Conservation (phyloP, 2,329 filamentous ascomycete species). For the Penicillium sp. region DNA sequence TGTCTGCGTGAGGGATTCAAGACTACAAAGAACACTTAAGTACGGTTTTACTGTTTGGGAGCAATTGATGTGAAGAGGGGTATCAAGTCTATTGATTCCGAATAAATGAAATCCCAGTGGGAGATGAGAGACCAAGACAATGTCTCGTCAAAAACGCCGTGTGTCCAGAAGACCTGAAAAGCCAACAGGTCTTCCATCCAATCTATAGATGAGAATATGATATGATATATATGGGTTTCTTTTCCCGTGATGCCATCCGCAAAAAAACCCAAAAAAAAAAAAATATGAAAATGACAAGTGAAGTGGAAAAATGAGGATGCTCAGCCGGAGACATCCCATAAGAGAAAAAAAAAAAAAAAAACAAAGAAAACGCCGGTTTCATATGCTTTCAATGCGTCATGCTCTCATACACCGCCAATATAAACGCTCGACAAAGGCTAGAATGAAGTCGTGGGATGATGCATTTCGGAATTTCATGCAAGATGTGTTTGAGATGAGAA, state of each 20-base stretch:
- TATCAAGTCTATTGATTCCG: conserved; percentile 29
- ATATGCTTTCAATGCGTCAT: conserved; percentile 29
- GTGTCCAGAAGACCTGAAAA: conserved; percentile 8
- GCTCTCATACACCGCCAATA: conserved; percentile 31
- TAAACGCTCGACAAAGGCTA: conserved; percentile 26
- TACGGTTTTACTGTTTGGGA: not conserved
- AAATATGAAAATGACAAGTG: not conserved
- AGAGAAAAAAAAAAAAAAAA: conserved; percentile 14
- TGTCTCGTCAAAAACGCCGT: conserved; percentile 24
- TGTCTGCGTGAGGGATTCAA: not conserved
- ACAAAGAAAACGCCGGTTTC: conserved; percentile 22
- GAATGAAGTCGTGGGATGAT: conserved; percentile 19
- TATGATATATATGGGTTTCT: conserved; percentile 4
- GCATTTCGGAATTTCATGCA: conserved; percentile 15
- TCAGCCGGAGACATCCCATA: conserved; percentile 9
- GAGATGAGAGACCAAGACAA: conserved; percentile 16
- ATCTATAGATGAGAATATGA: conserved; percentile 14
- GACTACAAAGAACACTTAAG: not conserved
- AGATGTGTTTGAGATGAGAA: conserved; percentile 12
- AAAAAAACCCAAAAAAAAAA: conserved; percentile 5
- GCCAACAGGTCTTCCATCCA: conserved; percentile 5
- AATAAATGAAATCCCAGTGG: conserved; percentile 6
- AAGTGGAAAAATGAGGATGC: not conserved
- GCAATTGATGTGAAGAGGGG: conserved; percentile 15
- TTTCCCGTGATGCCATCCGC: conserved; percentile 20